A percentile compares a stretch with the other conserved stretches of the same genome.
Conservation (phyloP, 2,329 filamentous ascomycete species). For the Orbilia brochopaga region DNA sequence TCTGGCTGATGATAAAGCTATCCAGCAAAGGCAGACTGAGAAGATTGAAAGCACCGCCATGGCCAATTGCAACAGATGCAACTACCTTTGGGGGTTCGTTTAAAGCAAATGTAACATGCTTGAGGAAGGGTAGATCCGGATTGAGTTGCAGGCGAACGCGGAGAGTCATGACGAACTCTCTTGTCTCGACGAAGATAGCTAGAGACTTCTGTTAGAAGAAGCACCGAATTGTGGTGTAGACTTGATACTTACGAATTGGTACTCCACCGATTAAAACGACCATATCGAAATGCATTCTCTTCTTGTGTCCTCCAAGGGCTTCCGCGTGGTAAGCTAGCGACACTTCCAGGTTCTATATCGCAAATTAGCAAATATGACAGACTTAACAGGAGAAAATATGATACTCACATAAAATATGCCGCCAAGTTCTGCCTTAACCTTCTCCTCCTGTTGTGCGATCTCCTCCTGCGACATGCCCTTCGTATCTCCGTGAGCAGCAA, state of each 20-base stretch:
- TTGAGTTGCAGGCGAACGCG: slow-evolving; percentile 82
- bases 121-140: slow-evolving; percentile 88
- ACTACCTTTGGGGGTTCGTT: slow-evolving; percentile 91
- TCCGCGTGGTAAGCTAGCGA: slow-evolving; percentile 41
- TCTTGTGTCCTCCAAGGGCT: slow-evolving; percentile 61
- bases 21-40: slow-evolving; percentile 90
- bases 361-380: background rate
- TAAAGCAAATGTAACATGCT: slow-evolving; percentile 87
- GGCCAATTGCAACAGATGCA: slow-evolving; percentile 75
- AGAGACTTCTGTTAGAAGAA: background rate
- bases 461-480: slow-evolving; percentile 49
- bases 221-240: background rate
- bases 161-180: slow-evolving; percentile 83
- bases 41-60: slow-evolving; percentile 71
- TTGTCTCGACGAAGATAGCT: slow-evolving; percentile 72
- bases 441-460: slow-evolving; percentile 63
- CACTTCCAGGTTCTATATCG: slow-evolving; percentile 43
- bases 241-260: slow-evolving; percentile 65
- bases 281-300: slow-evolving; percentile 96
- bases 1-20: slow-evolving; percentile 95
- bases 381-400: background rate
- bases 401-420: slow-evolving; percentile 46
- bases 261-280: slow-evolving; percentile 93
- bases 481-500: slow-evolving; percentile 41
- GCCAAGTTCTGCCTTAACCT: slow-evolving; percentile 67